Conservation (phyloP, 352 stramenopile genomes). For the Pythium apleroticum region DNA sequence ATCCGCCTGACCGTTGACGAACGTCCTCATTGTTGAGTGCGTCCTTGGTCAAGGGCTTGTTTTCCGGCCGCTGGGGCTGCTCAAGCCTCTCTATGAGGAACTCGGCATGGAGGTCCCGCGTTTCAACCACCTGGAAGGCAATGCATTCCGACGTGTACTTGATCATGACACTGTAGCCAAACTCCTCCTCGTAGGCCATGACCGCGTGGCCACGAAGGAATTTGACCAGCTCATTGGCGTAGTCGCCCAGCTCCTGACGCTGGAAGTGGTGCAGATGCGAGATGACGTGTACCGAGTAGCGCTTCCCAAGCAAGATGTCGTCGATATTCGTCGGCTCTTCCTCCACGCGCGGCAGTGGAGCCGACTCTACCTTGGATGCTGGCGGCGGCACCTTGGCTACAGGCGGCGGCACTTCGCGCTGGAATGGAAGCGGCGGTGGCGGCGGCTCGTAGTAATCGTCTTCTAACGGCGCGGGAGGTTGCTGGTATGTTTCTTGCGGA, state of each 20-base stretch:
- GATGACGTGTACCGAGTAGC: constrained; percentile 36
- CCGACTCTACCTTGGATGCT: not conserved
- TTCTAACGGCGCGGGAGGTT: not conserved
- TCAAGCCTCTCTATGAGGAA: constrained; percentile 21
- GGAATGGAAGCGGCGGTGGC: constrained; percentile 1
- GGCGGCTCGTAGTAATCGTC: constrained; percentile 12
- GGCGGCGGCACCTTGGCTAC: not conserved
- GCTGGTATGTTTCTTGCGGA: not conserved
- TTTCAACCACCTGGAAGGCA: constrained; percentile 27
- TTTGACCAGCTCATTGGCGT: constrained; percentile 32
- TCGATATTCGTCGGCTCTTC: constrained; percentile 16
- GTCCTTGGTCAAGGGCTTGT: constrained; percentile 9
- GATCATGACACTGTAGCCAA: constrained; percentile 31
- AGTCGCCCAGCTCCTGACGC: constrained; percentile 21
- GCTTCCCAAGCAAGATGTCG: constrained; percentile 25
- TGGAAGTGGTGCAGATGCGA: constrained; percentile 34
- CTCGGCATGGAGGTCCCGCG: constrained; percentile 27
- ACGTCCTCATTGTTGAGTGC: constrained; percentile 4
- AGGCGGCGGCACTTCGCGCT: constrained; percentile 1
- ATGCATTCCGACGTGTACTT: constrained; percentile 20
- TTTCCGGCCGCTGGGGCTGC: constrained; percentile 15
- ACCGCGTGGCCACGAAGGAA: constrained; percentile 26
- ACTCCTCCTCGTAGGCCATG: constrained; percentile 30
- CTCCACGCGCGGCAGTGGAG: not conserved
- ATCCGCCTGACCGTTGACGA: constrained; percentile 11